Evolutionary conservation across 2,329 filamentous ascomycete species (phyloP).

Genomic region (Trichoderma brevicompactum): DNA sequence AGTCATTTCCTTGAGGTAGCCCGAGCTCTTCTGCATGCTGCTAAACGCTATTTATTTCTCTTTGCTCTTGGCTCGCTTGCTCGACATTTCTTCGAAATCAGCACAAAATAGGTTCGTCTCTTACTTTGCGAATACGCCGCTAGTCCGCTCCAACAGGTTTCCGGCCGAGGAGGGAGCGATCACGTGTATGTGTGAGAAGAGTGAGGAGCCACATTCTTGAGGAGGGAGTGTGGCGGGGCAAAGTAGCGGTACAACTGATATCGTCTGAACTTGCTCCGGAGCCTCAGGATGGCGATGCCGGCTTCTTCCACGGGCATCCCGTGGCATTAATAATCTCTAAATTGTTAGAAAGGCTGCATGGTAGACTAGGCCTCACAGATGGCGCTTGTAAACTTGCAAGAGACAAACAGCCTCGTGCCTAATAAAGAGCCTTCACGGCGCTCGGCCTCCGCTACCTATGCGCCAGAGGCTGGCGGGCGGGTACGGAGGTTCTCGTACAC

Average conservation of each 20-base stretch:
- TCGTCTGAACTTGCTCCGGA: background rate
- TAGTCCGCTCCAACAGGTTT: slow-evolving; percentile 4
- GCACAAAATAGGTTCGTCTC: background rate
- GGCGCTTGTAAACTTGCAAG: background rate
- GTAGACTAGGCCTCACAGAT: background rate
- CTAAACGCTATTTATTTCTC: background rate
- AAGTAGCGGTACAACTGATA: slow-evolving; percentile 5
- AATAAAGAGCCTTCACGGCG: background rate
- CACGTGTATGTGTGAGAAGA: slow-evolving; percentile 19
- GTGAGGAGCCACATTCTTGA: slow-evolving; percentile 15
- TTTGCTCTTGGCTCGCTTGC: background rate
- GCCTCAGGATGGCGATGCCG: slow-evolving; percentile 6
- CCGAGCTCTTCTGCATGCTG: background rate
- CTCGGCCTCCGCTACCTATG: background rate
- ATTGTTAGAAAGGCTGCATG: background rate
- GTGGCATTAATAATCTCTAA: background rate
- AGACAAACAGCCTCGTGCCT: background rate
- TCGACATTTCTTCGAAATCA: background rate
- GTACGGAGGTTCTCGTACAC: background rate
- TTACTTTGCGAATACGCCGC: background rate
- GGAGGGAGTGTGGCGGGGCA: slow-evolving; percentile 22
- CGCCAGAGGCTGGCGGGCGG: background rate
- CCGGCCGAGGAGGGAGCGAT: slow-evolving; percentile 11
- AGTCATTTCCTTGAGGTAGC: background rate
- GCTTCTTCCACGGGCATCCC: background rate